Evolutionary conservation across 2,329 filamentous ascomycete genomes (phyloP), one percentile per base, ranked within the genome.

Genomic region (Harringtonia aguacate): DNA sequence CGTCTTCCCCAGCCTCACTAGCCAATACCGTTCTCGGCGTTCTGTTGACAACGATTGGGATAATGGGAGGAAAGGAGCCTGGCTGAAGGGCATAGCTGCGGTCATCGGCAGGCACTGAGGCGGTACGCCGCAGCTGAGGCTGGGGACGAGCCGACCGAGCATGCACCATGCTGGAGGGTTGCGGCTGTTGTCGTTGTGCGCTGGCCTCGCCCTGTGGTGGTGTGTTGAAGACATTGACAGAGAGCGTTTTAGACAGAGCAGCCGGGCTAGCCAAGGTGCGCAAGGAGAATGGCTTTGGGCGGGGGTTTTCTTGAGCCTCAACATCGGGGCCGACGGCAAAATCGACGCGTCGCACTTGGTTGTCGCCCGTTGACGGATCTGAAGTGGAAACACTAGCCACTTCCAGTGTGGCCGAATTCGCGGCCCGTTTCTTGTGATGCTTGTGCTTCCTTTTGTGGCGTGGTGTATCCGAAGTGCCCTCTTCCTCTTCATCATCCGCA

Each of bases 201-300:
- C 13, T 34, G 15, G 9, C 9, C 9, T 33, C 38, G 8, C 18
- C 18, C 8, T 54, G 53, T 2, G 58, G 49, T 18, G 43, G 50
- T 12, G 44, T 28, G 7, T 48, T 62, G 51, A 81, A 80, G 46
- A 79, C 75, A 43, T 72, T 79, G 56, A 75, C 73, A 1, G 75
- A 72, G 2, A 81, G 66, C 27, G 76, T 66, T 47, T 73, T 76
- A 4, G 75, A 69, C 21, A 67, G 64, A 8, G 47, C 39, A 15
- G 75, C 72, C 21, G 72, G 66, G 29, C 69, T 60, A 31, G 65
- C 65, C 15, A 52, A 37, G 3, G 46, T 30, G 33, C 70, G 68
- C 20, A 73, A 52, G 46, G 66, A 53, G 43, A 59, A 59, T 3
- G 57, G 56, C 47, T 52, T 55, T 7, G 53, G 43, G 1, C 46